Evolutionary conservation across 2,329 filamentous ascomycete genomes (phyloP), one percentile per base, ranked within the genome.

Genomic region (Xylaria multiplex): DNA sequence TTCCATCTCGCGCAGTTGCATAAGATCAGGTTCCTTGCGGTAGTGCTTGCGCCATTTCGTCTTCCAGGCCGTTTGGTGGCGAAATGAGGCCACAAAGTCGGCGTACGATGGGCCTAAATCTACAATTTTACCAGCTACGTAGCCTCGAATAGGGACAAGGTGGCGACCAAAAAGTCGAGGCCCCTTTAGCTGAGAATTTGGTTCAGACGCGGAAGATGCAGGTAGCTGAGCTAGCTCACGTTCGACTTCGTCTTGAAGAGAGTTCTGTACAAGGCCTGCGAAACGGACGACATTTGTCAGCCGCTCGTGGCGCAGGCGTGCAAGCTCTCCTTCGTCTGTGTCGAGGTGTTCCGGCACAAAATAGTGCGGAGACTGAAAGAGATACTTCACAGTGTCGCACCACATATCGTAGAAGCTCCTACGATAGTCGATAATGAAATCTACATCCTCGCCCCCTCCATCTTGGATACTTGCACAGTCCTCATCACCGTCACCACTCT

Each of bases 391-490:
- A 16, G 37, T 11, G 45, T 60, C 62, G 35, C 57, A 65, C 62
- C 62, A 60, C 9, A 60, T 60, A 32, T 56, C 45, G 24, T 65
- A 65, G 57, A 45, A 65, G 52, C 43, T 35, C 50, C 56, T 45
- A n/a, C 56, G 49, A 50, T 64, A 64, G 50, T 65, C 62, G n/a
- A 65, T 60, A 13, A 57, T 40, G 32, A 65, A 57, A 4, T 37
- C 45, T 2, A 60, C 57, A 5, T 60, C 42, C 11, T 56, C 50
- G 22, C 32, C 11, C n/a, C 43, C 50, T 8, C n/a, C 13, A 7
- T 59, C 19, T 19, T 40, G 40, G 6, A 49, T 22, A 55, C 6
- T 11, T 22, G 9, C 50, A 1, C 8, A 9, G 6, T 48, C 30
- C 13, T 19, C 6, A 19, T 16, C 30, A 32, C 16, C 11, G 45